Percentiles rank a stretch among this genome's conserved stretches.
Conservation (phyloP, 2,329 filamentous ascomycete species). For the Fusarium torulosum region DNA sequence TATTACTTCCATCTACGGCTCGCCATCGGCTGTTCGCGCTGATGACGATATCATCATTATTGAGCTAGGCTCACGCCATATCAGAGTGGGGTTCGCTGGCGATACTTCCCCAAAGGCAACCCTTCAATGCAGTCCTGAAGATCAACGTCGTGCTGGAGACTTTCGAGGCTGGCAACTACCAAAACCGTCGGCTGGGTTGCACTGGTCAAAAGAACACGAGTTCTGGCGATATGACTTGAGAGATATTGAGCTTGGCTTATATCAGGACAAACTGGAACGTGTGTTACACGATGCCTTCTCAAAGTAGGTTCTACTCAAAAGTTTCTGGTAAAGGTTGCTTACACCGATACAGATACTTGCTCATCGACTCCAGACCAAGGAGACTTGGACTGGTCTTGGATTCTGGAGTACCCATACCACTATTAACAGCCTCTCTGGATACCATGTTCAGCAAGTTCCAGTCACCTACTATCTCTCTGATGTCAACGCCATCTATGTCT, state of each 20-base stretch:
- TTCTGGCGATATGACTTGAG: slow-evolving; percentile 84
- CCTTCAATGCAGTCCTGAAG: slow-evolving; percentile 79
- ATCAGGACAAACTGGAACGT: slow-evolving; percentile 89
- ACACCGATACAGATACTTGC: slow-evolving; percentile 63
- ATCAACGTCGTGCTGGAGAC: slow-evolving; percentile 83
- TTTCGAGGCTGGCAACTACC: slow-evolving; percentile 77
- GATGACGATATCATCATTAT: slow-evolving; percentile 90
- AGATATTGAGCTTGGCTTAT: slow-evolving; percentile 78
- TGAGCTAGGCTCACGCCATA: slow-evolving; percentile 82
- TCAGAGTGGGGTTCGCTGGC: slow-evolving; percentile 88
- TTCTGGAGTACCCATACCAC: slow-evolving; percentile 79
- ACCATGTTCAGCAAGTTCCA: slow-evolving; percentile 86
- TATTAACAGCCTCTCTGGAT: slow-evolving; percentile 81
- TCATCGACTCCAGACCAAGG: slow-evolving; percentile 81
- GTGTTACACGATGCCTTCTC: slow-evolving; percentile 84
- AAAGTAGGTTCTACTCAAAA: slow-evolving; percentile 64
- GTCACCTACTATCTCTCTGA: slow-evolving; percentile 81
- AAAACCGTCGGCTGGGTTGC: slow-evolving; percentile 59
- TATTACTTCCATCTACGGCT: slow-evolving; percentile 68
- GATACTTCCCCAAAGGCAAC: slow-evolving; percentile 80
- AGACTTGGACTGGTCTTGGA: slow-evolving; percentile 82
- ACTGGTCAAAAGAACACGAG: slow-evolving; percentile 76
- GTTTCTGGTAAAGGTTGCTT: slow-evolving; percentile 12
- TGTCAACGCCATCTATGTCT: slow-evolving; percentile 81
- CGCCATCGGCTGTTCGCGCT: slow-evolving; percentile 71